Conservation (phyloP, 352 stramenopile species). For the Pythium sp. region DNA sequence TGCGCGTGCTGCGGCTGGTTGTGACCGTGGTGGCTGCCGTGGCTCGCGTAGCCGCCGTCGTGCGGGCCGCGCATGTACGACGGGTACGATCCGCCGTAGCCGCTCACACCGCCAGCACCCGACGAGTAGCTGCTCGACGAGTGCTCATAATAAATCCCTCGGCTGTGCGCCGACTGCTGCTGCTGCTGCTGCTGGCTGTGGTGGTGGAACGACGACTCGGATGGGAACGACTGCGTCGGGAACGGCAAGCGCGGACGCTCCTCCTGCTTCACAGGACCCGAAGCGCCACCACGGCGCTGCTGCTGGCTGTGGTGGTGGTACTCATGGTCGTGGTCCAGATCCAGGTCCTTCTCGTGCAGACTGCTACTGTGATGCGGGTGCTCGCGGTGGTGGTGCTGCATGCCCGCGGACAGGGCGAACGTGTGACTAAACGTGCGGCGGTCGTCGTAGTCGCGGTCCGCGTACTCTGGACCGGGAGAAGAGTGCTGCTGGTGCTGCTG, state of each 20-base stretch:
- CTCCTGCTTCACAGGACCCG: conserved; percentile 27
- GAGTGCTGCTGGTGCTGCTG: conserved; percentile 4
- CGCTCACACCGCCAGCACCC: neutral
- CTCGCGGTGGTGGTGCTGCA: conserved; percentile 26
- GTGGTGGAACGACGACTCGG: conserved; percentile 46
- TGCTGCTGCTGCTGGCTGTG: conserved; percentile 18
- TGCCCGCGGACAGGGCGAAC: conserved; percentile 14
- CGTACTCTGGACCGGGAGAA: conserved; percentile 17
- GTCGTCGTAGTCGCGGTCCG: conserved; percentile 35
- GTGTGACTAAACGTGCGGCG: conserved; percentile 23
- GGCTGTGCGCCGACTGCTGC: conserved; percentile 19
- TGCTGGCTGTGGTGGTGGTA: conserved; percentile 8
- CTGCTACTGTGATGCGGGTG: conserved; percentile 1
- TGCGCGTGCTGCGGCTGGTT: conserved; percentile 22
- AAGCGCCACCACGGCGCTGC: neutral
- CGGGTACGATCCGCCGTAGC: conserved; percentile 26
- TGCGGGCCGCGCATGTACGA: conserved; percentile 39
- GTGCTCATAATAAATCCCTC: conserved; percentile 26
- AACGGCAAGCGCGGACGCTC: conserved; percentile 51
- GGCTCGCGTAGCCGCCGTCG: conserved; percentile 28
- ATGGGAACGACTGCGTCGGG: conserved; percentile 57
- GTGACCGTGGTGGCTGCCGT: conserved; percentile 3
- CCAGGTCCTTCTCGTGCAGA: conserved; percentile 21
- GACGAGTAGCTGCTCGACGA: conserved; percentile 12
- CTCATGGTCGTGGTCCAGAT: conserved; percentile 26